Evolutionary conservation across 2,329 filamentous ascomycete genomes (phyloP), one percentile per base, ranked within the genome.

Genomic region (Aspergillus carbonarius): DNA sequence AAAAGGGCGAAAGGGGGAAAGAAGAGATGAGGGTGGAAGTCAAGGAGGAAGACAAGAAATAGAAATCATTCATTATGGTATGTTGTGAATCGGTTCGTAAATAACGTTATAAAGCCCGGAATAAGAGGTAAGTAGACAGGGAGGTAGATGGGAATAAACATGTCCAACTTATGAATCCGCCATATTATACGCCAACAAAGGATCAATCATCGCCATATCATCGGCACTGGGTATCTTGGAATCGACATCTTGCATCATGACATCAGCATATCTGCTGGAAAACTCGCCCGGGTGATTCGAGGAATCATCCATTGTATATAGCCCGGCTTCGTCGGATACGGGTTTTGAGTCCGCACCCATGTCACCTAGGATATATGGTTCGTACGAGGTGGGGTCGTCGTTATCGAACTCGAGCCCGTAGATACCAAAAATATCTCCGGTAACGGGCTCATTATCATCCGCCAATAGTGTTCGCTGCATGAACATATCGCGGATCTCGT

Each of bases 401-500:
- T 63, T 59, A 37, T 74, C 72, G 34, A 74, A 69, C 37, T 73
- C 73, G 12, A 75, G 67, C 10, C 74, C 74, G 54, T 75, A 76
- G 4, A 76, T 72, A 12, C 73, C 74, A 25, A 74, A 65, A 1
- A 72, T 60, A 40, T 71, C 71, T 3, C 64, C 65, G 1, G 66
- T 65, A 7, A 60, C 42, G 6, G 63, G 58, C 8, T 61, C 67
- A 20, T 60, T 60, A 9, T 68, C 63, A 17, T 74, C 72, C 4
- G 70, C 68, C 27, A 77, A 61, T 48, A 77, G 64, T 4, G 74
- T 73, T 23, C 74, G 72, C 60, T 73, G 73, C 67, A 76, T 72
- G 59, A 77, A 78, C 5, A 78, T 56, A 23, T 71, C 69, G 25
- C 76, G 74, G 15, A 77, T 73, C 46, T 77, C 73, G 32, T 76